Conservation (phyloP, 805 yeast genomes). For the Yarrowia keelungensis region DNA sequence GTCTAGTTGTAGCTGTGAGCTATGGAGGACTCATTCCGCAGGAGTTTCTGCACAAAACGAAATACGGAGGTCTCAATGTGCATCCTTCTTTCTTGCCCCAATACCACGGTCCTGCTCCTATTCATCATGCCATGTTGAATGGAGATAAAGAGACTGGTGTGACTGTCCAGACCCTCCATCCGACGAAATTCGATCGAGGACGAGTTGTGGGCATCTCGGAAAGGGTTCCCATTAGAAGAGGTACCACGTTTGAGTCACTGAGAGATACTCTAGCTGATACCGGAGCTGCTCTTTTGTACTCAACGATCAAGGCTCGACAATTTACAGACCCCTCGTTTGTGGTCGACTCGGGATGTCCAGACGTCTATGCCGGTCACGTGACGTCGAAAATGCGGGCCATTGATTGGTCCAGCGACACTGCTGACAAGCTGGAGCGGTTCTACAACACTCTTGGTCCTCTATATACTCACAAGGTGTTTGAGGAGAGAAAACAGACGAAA, state of each 20-base stretch:
- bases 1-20: slow-evolving; percentile 88
- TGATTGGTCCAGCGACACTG: slow-evolving; percentile 54
- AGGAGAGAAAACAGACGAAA: slow-evolving; percentile 20
- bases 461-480: slow-evolving; percentile 18
- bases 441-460: slow-evolving; percentile 15
- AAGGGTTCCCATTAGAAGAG: slow-evolving; percentile 52
- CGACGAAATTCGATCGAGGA: slow-evolving; percentile 84
- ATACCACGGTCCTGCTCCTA: slow-evolving; percentile 86
- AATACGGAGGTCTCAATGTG: slow-evolving; percentile 80
- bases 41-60: slow-evolving; percentile 56
- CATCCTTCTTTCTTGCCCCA: slow-evolving; percentile 90
- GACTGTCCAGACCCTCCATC: slow-evolving; percentile 88
- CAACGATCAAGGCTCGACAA: slow-evolving; percentile 53
- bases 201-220: slow-evolving; percentile 65
- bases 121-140: slow-evolving; percentile 78
- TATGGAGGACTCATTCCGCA: slow-evolving; percentile 84
- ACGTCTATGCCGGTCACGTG: slow-evolving; percentile 67
- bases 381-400: slow-evolving; percentile 54
- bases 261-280: slow-evolving; percentile 59
- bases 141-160: slow-evolving; percentile 75
- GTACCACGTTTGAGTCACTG: slow-evolving; percentile 58
- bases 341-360: slow-evolving; percentile 45
- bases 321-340: slow-evolving; percentile 43
- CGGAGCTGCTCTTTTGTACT: slow-evolving; percentile 67
- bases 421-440: slow-evolving; percentile 17